These are phyloP conservation scores for Erysimum cheiri DNA, from an alignment of 441 rosid genomes.

Conservation along the genomic window DNA sequence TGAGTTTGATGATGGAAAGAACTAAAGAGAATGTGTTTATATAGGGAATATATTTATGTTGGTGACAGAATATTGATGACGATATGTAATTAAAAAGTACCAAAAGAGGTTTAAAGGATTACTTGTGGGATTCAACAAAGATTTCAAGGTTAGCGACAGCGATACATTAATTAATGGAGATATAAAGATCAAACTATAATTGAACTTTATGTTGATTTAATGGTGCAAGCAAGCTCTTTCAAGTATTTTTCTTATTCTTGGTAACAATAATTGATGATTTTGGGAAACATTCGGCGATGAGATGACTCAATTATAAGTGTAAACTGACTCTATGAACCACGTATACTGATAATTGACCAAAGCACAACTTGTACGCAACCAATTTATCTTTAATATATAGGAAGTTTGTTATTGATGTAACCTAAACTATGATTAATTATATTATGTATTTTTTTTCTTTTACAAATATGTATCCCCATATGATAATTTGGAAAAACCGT, in stretches of 20 bases:
- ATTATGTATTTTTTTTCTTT: slow-evolving; percentile 11
- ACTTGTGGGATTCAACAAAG: slow-evolving; percentile 38
- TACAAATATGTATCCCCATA: background rate
- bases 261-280: slow-evolving; percentile 26
- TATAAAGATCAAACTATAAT: slow-evolving; percentile 13
- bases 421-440: slow-evolving; percentile 4
- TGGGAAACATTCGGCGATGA: slow-evolving; percentile 4
- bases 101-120: slow-evolving; percentile 30
- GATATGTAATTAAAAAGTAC: background rate
- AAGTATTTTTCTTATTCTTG: background rate
- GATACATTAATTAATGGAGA: slow-evolving; percentile 15
- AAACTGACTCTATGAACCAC: slow-evolving; percentile 4
- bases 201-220: slow-evolving; percentile 7
- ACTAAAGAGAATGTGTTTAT: slow-evolving; percentile 38
- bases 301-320: slow-evolving; percentile 27
- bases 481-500: slow-evolving; percentile 17
- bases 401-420: slow-evolving; percentile 21
- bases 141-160: slow-evolving; percentile 18
- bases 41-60: slow-evolving; percentile 36
- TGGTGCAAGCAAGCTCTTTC: slow-evolving; percentile 31
- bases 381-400: background rate
- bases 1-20: slow-evolving; percentile 36
- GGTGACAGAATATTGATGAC: slow-evolving; percentile 26
- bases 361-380: slow-evolving; percentile 42
- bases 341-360: slow-evolving; percentile 7